These are phyloP conservation scores for Saccharomycopsis amapae DNA, from an alignment of 805 yeast genomes.

Conservation along the genomic window DNA sequence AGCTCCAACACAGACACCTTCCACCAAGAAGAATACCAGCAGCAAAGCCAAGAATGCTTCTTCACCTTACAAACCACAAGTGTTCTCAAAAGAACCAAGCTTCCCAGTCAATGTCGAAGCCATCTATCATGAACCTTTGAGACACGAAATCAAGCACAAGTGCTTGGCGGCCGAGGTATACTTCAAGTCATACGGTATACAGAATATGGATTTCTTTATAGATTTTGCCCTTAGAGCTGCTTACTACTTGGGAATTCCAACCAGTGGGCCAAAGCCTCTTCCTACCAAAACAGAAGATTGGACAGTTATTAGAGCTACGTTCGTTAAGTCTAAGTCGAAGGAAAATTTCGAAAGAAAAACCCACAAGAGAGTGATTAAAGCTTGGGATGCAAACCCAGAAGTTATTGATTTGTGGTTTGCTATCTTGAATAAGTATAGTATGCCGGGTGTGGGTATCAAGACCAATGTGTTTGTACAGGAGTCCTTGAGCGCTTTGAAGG, in stretches of 20 bases:
- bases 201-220: slow-evolving; percentile 63
- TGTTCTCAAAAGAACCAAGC: slow-evolving; percentile 41
- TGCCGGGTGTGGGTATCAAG: slow-evolving; percentile 77
- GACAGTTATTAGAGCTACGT: slow-evolving; percentile 91
- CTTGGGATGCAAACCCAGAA: slow-evolving; percentile 82
- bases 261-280: slow-evolving; percentile 61
- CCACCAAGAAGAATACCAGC: slow-evolving; percentile 4
- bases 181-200: slow-evolving; percentile 63
- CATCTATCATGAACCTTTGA: slow-evolving; percentile 73
- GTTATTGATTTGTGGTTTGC: slow-evolving; percentile 77
- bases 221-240: slow-evolving; percentile 90
- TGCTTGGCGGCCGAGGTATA: slow-evolving; percentile 72
- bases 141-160: slow-evolving; percentile 59
- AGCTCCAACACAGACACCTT: slow-evolving; percentile 11
- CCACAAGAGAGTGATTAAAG: slow-evolving; percentile 61
- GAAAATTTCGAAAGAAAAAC: slow-evolving; percentile 91
- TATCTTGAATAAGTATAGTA: slow-evolving; percentile 65
- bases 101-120: slow-evolving; percentile 82
- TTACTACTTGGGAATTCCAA: slow-evolving; percentile 82
- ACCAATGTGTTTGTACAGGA: slow-evolving; percentile 58
- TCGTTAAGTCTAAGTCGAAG: slow-evolving; percentile 89
- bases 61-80: slow-evolving; percentile 32
- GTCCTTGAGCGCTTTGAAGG: slow-evolving; percentile 34
- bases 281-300: slow-evolving; percentile 76
- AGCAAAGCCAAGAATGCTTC: slow-evolving; percentile 2